Conservation (phyloP, 2,329 filamentous ascomycete genomes). For the Cercospora sp. region DNA sequence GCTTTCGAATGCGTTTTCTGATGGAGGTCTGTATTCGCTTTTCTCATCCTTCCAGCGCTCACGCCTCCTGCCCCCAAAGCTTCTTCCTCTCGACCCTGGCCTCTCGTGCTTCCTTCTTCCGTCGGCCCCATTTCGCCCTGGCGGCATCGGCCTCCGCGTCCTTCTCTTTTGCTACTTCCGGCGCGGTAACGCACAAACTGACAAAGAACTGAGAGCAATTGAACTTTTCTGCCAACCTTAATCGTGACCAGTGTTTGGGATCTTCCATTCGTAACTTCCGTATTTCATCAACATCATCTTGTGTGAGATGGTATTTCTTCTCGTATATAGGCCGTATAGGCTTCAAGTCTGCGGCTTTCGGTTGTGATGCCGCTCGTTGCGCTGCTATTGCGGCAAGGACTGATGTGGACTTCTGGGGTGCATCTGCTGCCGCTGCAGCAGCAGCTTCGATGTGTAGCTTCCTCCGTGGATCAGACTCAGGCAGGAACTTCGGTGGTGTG, state of each 20-base stretch:
- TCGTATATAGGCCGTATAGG: conserved; percentile 53
- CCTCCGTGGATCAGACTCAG: conserved; percentile 55
- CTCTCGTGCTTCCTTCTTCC: conserved; percentile 60
- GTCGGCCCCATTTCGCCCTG: conserved; percentile 61
- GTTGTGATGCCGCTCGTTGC: conserved; percentile 23
- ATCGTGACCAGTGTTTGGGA: conserved; percentile 60
- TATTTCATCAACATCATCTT: conserved; percentile 60
- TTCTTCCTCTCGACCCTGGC: conserved; percentile 61
- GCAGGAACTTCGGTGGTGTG: conserved; percentile 65
- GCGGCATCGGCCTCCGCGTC: conserved; percentile 53
- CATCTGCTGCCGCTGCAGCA: conserved; percentile 25
- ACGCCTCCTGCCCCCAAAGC: conserved; percentile 61
- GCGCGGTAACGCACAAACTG: conserved; percentile 58
- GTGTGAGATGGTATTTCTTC: conserved; percentile 63
- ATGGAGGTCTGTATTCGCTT: background rate
- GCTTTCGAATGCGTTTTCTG: background rate
- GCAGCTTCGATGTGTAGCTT: conserved; percentile 21
- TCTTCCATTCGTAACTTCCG: conserved; percentile 55
- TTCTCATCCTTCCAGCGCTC: conserved; percentile 23
- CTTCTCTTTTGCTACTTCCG: conserved; percentile 43
- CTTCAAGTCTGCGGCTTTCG: conserved; percentile 43
- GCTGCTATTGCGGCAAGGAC: conserved; percentile 28
- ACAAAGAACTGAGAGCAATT: conserved; percentile 64
- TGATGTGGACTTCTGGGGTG: conserved; percentile 17
- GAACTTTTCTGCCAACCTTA: conserved; percentile 61